These are phyloP conservation scores for Peterozyma toletana DNA, from an alignment of 805 yeast genomes.

Conservation along the genomic window DNA sequence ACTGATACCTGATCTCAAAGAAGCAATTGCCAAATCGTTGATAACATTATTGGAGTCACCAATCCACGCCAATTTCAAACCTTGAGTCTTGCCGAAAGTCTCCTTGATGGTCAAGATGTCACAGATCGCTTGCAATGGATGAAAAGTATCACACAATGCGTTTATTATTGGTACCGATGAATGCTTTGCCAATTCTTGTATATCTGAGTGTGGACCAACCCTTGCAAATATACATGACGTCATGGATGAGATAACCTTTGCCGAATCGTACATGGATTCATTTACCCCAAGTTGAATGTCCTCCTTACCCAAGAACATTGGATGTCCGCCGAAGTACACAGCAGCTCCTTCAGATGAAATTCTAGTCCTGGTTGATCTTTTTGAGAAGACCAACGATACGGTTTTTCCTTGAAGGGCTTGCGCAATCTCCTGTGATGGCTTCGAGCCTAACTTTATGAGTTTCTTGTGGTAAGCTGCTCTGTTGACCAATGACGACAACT, in stretches of 20 bases:
- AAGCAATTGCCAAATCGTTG: slow-evolving; percentile 86
- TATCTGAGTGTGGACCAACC: slow-evolving; percentile 79
- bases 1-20: slow-evolving; percentile 74
- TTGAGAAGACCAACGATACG: slow-evolving; percentile 77
- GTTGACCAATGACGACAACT: slow-evolving; percentile 61
- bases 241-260: slow-evolving; percentile 90
- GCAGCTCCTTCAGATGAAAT: slow-evolving; percentile 94
- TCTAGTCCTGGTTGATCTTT: slow-evolving; percentile 93
- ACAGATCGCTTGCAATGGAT: slow-evolving; percentile 93
- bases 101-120: slow-evolving; percentile 86
- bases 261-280: slow-evolving; percentile 83
- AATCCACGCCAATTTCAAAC: slow-evolving; percentile 84
- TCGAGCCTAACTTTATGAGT: slow-evolving; percentile 48
- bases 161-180: slow-evolving; percentile 90
- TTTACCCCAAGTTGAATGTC: slow-evolving; percentile 96
- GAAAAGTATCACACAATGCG: slow-evolving; percentile 86
- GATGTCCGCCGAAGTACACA: slow-evolving; percentile 87
- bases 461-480: slow-evolving; percentile 68
- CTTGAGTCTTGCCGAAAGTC: slow-evolving; percentile 46
- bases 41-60: slow-evolving; percentile 97
- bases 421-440: slow-evolving; percentile 26
- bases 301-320: slow-evolving; percentile 93
- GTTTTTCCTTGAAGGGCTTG: slow-evolving; percentile 70
- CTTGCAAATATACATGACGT: slow-evolving; percentile 97
- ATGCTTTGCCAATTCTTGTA: slow-evolving; percentile 66